Evolutionary conservation across 179 eudicot genomes (phyloP).

Genomic region (Beta macrorhiza): DNA sequence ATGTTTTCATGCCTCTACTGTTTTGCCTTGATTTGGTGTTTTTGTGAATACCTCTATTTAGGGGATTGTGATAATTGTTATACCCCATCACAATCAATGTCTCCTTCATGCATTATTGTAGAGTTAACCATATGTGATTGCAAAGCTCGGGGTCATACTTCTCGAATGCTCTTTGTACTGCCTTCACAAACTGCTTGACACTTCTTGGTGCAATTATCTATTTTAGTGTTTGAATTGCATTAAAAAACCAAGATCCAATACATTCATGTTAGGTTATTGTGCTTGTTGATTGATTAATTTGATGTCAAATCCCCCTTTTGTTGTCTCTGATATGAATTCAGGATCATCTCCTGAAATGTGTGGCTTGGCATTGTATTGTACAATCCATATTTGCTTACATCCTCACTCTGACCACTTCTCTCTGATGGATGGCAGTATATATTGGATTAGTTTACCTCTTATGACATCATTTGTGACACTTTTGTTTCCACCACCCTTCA

Average conservation of each 20-base stretch:
- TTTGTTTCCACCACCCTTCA: not conserved
- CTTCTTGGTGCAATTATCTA: no score
- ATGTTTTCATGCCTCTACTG: no score
- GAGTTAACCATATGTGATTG: no score
- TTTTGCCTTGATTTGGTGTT: no score
- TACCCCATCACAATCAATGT: no score
- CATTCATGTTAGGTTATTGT: not conserved
- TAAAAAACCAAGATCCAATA: conserved; percentile 1
- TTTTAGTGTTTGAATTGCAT: not conserved
- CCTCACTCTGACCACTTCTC: not conserved
- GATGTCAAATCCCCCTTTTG: not conserved
- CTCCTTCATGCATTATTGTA: no score
- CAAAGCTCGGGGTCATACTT: no score
- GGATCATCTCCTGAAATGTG: conserved; percentile 1
- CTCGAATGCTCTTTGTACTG: no score
- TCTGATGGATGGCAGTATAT: not conserved
- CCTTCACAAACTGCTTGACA: no score
- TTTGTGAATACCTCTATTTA: no score
- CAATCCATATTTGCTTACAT: not conserved
- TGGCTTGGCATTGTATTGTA: not conserved
- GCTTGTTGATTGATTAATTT: not conserved
- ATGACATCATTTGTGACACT: not conserved
- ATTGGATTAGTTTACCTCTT: not conserved
- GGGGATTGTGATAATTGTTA: no score
- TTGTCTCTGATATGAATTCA: not conserved